Percentiles rank a stretch among this genome's conserved stretches.
phyloP scores from a whole-genome alignment of 352 stramenopile genomes.

The Phytophthora pinifolia region DNA sequence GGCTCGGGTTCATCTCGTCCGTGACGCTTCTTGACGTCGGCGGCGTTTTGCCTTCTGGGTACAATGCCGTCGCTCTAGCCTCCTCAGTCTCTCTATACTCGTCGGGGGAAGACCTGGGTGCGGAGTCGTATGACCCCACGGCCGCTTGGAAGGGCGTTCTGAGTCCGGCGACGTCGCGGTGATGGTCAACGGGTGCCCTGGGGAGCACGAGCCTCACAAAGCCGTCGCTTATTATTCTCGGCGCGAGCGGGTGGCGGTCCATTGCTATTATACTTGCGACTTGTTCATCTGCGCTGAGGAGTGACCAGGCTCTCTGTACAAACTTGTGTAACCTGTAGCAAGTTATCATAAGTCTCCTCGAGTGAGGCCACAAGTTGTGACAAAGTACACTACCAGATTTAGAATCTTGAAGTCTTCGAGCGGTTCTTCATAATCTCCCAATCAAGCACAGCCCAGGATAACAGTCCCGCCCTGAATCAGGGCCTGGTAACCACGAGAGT shows the following conservation, averaged over 20 bases:
- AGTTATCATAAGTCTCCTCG: no score
- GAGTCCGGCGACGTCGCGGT: background rate
- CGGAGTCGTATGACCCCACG: background rate
- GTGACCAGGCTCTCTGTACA: constrained; percentile 1
- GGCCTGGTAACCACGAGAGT: no score
- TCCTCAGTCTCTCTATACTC: background rate
- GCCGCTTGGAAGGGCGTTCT: background rate
- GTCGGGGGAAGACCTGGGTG: background rate
- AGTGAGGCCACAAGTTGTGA: no score
- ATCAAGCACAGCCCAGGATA: no score
- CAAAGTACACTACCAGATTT: no score
- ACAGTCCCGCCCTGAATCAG: no score
- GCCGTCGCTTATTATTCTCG: constrained; percentile 4
- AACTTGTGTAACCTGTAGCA: no score
- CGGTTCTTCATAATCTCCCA: no score
- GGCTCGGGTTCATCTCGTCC: background rate
- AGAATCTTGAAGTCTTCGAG: no score
- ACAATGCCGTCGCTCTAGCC: background rate
- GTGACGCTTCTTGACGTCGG: background rate
- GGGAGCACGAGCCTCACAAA: constrained; percentile 6
- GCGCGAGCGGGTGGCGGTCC: constrained; percentile 4
- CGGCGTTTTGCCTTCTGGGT: background rate
- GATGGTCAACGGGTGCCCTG: background rate
- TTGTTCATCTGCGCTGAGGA: constrained; percentile 7
- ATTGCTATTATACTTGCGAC: constrained; percentile 1